Evolutionary conservation across 2,329 filamentous ascomycete genomes (phyloP).

Genomic region (Ophiostoma fasciatum): DNA sequence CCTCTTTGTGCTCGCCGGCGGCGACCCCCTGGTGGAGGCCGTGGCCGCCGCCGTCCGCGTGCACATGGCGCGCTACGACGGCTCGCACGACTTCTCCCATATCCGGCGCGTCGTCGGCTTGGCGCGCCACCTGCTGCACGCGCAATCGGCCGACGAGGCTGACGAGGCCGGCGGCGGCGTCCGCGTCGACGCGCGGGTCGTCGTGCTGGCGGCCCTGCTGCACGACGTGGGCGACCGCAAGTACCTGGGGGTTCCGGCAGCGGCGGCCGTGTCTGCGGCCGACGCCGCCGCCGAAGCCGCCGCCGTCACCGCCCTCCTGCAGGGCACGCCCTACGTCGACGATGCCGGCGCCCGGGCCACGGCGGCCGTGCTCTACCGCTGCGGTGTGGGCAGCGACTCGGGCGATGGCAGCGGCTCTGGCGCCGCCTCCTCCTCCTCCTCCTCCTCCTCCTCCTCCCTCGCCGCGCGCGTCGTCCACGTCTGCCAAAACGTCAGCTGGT

Average conservation of each 20-base stretch:
- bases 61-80: conserved; percentile 68
- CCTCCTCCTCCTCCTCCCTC: too few relatives aligned
- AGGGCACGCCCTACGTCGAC: not conserved
- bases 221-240: conserved; percentile 85
- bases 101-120: conserved; percentile 67
- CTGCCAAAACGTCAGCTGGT: conserved; percentile 65
- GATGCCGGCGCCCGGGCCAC: conserved; percentile 7
- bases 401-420: conserved; percentile 34
- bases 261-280: conserved; percentile 42
- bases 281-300: conserved; percentile 43
- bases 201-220: conserved; percentile 60
- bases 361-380: conserved; percentile 7
- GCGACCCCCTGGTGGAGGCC: conserved; percentile 34
- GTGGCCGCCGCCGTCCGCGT: conserved; percentile 49
- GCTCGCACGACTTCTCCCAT: conserved; percentile 78
- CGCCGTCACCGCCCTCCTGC: not conserved
- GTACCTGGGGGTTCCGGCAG: conserved; percentile 48
- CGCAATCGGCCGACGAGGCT: conserved; percentile 21
- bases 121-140: conserved; percentile 46
- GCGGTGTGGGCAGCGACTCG: not conserved
- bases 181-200: conserved; percentile 32
- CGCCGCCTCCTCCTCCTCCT: conserved; percentile 41
- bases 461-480: conserved; percentile 18
- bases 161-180: conserved; percentile 8
- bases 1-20: too few relatives aligned